These are phyloP conservation scores for Amanita molliuscula DNA, from an alignment of 768 basidiomycete genomes.

Conservation along the genomic window DNA sequence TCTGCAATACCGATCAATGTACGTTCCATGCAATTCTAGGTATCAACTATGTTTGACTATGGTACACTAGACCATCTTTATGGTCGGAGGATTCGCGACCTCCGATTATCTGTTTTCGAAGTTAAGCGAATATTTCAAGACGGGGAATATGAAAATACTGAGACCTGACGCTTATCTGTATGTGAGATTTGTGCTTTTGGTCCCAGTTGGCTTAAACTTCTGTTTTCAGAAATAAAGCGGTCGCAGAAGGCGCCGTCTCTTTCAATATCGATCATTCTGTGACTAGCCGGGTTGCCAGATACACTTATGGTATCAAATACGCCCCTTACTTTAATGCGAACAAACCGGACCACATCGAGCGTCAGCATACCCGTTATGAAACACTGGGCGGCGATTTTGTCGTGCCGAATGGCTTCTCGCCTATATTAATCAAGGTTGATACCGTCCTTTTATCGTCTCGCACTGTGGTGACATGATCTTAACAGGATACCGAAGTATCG, in stretches of 20 bases:
- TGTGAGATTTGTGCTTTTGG: slow-evolving; percentile 11
- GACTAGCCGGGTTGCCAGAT: slow-evolving; percentile 13
- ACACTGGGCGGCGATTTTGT: slow-evolving; percentile 1
- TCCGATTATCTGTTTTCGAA: slow-evolving; percentile 36
- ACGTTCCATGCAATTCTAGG: neutral
- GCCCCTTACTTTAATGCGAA: slow-evolving; percentile 4
- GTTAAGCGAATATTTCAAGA: slow-evolving; percentile 25
- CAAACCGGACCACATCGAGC: slow-evolving; percentile 8
- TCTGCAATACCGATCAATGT: neutral
- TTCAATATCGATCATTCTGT: slow-evolving; percentile 15
- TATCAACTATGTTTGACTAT: neutral
- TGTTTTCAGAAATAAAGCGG: slow-evolving; percentile 14
- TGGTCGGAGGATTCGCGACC: slow-evolving; percentile 45
- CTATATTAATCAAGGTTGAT: slow-evolving; percentile 8
- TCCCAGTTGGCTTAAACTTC: neutral
- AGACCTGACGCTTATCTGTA: slow-evolving; percentile 38
- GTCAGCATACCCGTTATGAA: neutral
- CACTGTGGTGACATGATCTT: neutral
- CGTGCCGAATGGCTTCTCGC: slow-evolving; percentile 8
- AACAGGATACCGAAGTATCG: slow-evolving; percentile 14
- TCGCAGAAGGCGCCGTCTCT: slow-evolving; percentile 15
- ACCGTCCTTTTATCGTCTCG: neutral
- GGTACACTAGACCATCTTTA: slow-evolving; percentile 26
- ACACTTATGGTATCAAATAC: slow-evolving; percentile 9
- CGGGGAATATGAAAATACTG: slow-evolving; percentile 23